Evolutionary conservation across 192 early-diverging fungal species (phyloP).

Genomic region (Pilobolus umbonatus): DNA sequence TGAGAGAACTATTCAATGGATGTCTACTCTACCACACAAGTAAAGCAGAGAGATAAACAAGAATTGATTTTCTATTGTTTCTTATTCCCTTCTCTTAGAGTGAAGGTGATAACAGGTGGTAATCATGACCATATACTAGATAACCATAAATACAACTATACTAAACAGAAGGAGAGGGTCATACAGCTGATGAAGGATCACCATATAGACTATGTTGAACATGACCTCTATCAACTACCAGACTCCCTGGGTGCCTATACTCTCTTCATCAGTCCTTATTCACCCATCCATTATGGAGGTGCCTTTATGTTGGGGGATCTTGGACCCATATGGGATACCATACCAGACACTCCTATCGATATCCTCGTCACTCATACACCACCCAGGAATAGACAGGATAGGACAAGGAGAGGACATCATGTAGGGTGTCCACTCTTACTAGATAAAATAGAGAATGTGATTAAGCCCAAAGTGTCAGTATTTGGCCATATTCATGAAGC

Average conservation of each 20-base stretch:
- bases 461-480: constrained; percentile 23
- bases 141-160: neutral
- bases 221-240: constrained; percentile 23
- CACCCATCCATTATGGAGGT: constrained; percentile 22
- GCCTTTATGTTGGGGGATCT: constrained; percentile 28
- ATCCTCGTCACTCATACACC: constrained; percentile 33
- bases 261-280: constrained; percentile 25
- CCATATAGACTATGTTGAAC: constrained; percentile 29
- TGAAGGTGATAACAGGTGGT: constrained; percentile 28
- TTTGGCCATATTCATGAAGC: constrained; percentile 39
- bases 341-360: constrained; percentile 25
- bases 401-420: constrained; percentile 4
- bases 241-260: constrained; percentile 6
- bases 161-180: neutral
- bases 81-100: constrained; percentile 8
- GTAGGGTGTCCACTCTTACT: constrained; percentile 25
- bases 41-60: constrained; percentile 15
- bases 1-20: constrained; percentile 18
- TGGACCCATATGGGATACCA: constrained; percentile 20
- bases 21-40: constrained; percentile 30
- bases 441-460: constrained; percentile 4
- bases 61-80: neutral
- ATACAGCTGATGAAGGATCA: constrained; percentile 12
- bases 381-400: constrained; percentile 15
- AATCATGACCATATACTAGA: constrained; percentile 34